Evolutionary conservation across 495 filamentous ascomycete species (phyloP).

Genomic region (Eremomyces bilateralis): DNA sequence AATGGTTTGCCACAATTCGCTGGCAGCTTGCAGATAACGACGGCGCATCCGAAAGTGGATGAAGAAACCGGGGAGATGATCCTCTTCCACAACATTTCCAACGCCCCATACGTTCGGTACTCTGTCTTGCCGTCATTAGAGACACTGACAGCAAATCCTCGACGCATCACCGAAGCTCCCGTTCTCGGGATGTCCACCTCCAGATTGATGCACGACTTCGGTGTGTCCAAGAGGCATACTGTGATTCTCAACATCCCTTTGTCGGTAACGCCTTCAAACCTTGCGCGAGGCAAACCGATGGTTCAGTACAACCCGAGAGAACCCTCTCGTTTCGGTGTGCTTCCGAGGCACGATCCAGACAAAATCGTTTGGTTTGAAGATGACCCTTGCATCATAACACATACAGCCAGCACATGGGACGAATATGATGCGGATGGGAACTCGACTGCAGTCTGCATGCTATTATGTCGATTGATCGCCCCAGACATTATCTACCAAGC

Average conservation of each 20-base stretch:
- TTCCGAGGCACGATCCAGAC: constrained; percentile 33
- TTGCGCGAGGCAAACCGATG: constrained; percentile 28
- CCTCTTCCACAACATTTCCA: constrained; percentile 37
- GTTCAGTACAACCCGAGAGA: constrained; percentile 30
- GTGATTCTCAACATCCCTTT: constrained; percentile 46
- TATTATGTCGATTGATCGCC: constrained; percentile 39
- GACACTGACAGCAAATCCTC: not conserved
- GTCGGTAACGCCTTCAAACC: constrained; percentile 35
- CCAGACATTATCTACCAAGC: constrained; percentile 35
- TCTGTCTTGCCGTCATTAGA: constrained; percentile 36
- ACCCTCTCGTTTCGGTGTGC: constrained; percentile 37
- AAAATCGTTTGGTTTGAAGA: constrained; percentile 41
- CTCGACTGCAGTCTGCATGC: constrained; percentile 28
- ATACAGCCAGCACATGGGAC: constrained; percentile 47
- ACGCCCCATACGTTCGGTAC: constrained; percentile 41
- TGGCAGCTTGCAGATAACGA: constrained; percentile 48
- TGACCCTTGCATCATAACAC: constrained; percentile 39
- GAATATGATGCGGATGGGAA: constrained; percentile 7
- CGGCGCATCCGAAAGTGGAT: constrained; percentile 43
- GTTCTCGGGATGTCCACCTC: constrained; percentile 34
- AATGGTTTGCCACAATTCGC: constrained; percentile 29
- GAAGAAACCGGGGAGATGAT: constrained; percentile 35
- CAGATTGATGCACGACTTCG: constrained; percentile 56
- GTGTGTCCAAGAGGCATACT: constrained; percentile 34
- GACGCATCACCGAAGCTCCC: constrained; percentile 20